A percentile compares a stretch with the other conserved stretches of the same genome.
Evolutionary conservation across 73 alveolate genomes (phyloP).

Genomic region (Uronychia setigera): DNA sequence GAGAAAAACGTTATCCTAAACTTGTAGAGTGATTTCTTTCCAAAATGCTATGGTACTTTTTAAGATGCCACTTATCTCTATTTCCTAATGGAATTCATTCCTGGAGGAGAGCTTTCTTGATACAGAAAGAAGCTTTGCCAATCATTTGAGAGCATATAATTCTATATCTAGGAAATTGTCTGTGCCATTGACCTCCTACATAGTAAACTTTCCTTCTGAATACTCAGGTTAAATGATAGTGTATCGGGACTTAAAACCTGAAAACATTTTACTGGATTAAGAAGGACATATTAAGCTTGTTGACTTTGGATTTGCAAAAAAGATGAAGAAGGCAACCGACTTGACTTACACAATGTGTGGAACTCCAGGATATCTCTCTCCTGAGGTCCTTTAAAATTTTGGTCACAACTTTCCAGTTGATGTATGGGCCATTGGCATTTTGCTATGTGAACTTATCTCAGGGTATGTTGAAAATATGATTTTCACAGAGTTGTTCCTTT

Average conservation of each 20-base stretch:
- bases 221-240: background rate
- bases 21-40: background rate
- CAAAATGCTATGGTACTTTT: background rate
- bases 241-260: conserved; percentile 78
- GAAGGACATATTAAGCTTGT: conserved; percentile 11
- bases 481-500: conserved; percentile 30
- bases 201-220: background rate
- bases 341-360: conserved; percentile 31
- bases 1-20: background rate
- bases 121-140: conserved; percentile 36
- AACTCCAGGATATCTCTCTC: conserved; percentile 36
- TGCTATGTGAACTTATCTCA: conserved; percentile 94
- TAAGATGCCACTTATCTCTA: conserved; percentile 52
- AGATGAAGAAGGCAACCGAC: background rate
- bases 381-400: background rate
- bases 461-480: background rate
- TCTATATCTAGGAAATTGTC: background rate
- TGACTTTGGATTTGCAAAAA: conserved; percentile 38
- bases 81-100: conserved; percentile 84
- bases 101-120: conserved; percentile 96
- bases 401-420: conserved; percentile 54
- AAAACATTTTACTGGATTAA: conserved; percentile 67
- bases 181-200: background rate
- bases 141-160: conserved; percentile 31
- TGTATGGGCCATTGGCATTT: conserved; percentile 98